A percentile compares a stretch with the other conserved stretches of the same genome.
These are phyloP conservation scores for Diutina scorzettiae DNA, from an alignment of 1,139 yeast genomes.

Conservation along the genomic window DNA sequence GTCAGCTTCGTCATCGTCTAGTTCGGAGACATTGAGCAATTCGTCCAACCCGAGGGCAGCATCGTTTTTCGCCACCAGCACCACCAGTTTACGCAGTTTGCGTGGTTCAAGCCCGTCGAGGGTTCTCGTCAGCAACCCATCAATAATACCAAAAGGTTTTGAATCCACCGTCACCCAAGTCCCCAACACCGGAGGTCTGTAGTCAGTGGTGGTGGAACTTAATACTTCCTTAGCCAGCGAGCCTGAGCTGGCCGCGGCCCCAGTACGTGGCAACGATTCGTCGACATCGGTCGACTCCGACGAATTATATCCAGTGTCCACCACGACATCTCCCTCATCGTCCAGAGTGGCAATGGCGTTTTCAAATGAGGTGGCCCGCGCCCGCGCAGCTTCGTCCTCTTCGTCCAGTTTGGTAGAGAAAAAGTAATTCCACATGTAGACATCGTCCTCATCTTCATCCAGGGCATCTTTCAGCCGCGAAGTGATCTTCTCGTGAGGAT, in stretches of 20 bases:
- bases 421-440: conserved; percentile 44
- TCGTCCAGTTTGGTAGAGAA: conserved; percentile 34
- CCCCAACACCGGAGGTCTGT: conserved; percentile 85
- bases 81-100: conserved; percentile 1
- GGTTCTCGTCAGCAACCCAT: conserved; percentile 82
- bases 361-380: background rate
- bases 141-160: conserved; percentile 87
- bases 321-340: conserved; percentile 10
- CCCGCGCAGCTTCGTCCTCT: conserved; percentile 1
- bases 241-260: conserved; percentile 44
- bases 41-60: conserved; percentile 72
- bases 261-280: conserved; percentile 54
- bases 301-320: conserved; percentile 23
- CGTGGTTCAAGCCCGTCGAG: conserved; percentile 16
- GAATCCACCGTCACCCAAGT: conserved; percentile 76
- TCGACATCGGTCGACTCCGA: conserved; percentile 95
- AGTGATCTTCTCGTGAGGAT: conserved; percentile 6
- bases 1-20: conserved; percentile 61
- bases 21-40: conserved; percentile 73
- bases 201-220: conserved; percentile 71
- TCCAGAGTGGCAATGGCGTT: conserved; percentile 1
- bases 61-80: conserved; percentile 17
- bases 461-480: background rate
- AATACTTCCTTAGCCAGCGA: conserved; percentile 82
- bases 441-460: conserved; percentile 27